Evolutionary conservation across 805 yeast species (phyloP), one percentile per base, ranked within the genome.

Genomic region (Pichia cephalocereana): DNA sequence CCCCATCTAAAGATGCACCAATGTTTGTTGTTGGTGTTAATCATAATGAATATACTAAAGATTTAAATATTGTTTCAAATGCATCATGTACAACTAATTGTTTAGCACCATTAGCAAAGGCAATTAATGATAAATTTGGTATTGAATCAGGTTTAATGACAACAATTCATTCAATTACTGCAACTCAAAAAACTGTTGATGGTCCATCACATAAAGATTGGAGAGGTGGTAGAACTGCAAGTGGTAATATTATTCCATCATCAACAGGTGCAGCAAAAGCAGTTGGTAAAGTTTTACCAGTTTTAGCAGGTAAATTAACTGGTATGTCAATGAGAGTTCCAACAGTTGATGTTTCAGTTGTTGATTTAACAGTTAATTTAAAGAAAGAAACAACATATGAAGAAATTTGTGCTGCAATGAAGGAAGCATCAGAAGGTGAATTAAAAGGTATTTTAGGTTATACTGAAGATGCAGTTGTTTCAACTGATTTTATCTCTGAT

Each of bases 251-350:
- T 70, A 88, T 88, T 61, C 96, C 96, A 66, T 86, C 95, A 39
- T 85, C 96, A 55, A 88, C 96, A 56, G 96, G 96, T 82, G 96
- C 96, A 64, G 96, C 96, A 66, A 88, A 88, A 83, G 96, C 96
- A 58, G 96, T 88, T 62, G 96, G 96, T 70, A 86, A 86, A 80
- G 96, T 88, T 62, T 83, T 88, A 64, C 96, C 96, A 58, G 83
- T 76, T 64, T 79, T 88, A 64, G 82, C 83, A 74, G 96, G 96
- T 66, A 87, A 86, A 77, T 83, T 88, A 70, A 88, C 96, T 58
- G 96, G 96, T 77, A 77, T 87, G 81, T 82, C 96, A 54, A 75
- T 88, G 74, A 85, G 96, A 76, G 96, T 88, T 54, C 96, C 96
- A 70, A 88, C 96, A 67, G 80, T 80, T 58, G 95, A 88, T 68